phyloP scores from a whole-genome alignment of 352 stramenopile species.

The Phytopythium cucurbitacearum region DNA sequence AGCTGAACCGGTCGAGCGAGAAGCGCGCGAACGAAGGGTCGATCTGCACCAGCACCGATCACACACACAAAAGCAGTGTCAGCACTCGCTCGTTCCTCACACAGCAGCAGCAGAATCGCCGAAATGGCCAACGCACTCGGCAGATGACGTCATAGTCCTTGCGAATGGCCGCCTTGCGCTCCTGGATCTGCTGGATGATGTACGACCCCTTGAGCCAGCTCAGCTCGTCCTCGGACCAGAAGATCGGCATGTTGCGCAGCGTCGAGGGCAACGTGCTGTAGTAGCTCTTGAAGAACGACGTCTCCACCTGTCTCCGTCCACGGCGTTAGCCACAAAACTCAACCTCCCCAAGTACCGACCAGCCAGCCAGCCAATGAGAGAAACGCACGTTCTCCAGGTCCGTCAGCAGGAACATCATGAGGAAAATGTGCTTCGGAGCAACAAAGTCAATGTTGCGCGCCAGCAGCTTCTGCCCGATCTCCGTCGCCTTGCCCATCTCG shows the following conservation, averaged over 20 bases:
- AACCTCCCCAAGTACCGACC: neutral
- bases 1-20: constrained; percentile 97
- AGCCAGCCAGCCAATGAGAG: neutral
- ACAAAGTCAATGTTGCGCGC: constrained; percentile 94
- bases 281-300: constrained; percentile 91
- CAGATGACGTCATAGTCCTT: constrained; percentile 98
- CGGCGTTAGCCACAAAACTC: no score
- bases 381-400: constrained; percentile 89
- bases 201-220: constrained; percentile 89
- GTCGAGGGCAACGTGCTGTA: constrained; percentile 96
- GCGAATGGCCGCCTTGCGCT: constrained; percentile 94
- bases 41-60: constrained; percentile 24
- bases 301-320: constrained; percentile 34
- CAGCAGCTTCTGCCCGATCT: constrained; percentile 93
- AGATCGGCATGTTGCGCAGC: constrained; percentile 98
- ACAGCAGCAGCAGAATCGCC: neutral
- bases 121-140: constrained; percentile 18
- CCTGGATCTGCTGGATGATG: constrained; percentile 93
- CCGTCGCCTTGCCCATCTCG: constrained; percentile 98
- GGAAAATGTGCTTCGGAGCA: constrained; percentile 98
- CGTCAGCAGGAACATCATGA: constrained; percentile 98
- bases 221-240: constrained; percentile 96
- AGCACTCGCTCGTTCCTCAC: neutral
- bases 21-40: constrained; percentile 90
- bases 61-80: neutral